These are phyloP conservation scores for Cystobasidium tubakii DNA, from an alignment of 768 basidiomycete genomes.

Conservation along the genomic window DNA sequence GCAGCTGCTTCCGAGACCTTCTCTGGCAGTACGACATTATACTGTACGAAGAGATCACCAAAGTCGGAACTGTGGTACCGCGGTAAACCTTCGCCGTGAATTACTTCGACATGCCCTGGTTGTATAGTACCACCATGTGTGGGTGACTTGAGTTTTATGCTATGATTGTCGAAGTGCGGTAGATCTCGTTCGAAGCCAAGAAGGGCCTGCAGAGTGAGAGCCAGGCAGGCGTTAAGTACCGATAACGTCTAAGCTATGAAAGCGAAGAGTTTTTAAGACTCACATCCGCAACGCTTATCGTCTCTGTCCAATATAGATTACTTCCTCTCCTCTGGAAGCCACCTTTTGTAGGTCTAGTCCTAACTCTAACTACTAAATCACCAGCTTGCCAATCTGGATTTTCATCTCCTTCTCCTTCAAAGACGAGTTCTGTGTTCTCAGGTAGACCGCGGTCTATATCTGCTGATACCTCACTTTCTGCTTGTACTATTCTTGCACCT, in stretches of 20 bases:
- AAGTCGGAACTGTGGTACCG: conserved; percentile 55
- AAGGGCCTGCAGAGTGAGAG: conserved; percentile 61
- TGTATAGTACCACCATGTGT: conserved; percentile 77
- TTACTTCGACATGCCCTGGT: conserved; percentile 78
- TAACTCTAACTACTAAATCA: conserved; percentile 78
- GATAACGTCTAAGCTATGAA: no score
- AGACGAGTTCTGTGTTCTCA: conserved; percentile 85
- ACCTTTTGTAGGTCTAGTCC: conserved; percentile 69
- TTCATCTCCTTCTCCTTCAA: conserved; percentile 95
- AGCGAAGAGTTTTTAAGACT: conserved; percentile 45
- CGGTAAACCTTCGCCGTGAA: conserved; percentile 87
- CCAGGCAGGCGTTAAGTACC: no score
- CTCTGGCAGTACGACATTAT: conserved; percentile 79
- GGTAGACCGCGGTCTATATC: conserved; percentile 82
- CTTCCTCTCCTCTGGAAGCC: conserved; percentile 83
- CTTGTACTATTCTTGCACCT: conserved; percentile 52
- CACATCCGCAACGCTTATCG: conserved; percentile 85
- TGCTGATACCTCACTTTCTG: conserved; percentile 70
- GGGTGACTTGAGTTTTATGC: conserved; percentile 56
- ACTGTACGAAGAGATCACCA: conserved; percentile 88
- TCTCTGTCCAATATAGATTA: conserved; percentile 85
- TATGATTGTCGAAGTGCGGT: conserved; percentile 82
- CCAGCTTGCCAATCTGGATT: conserved; percentile 93
- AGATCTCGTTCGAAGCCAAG: conserved; percentile 90
- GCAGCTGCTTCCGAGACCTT: conserved; percentile 55